Evolutionary conservation across 352 stramenopile genomes (phyloP).

Genomic region (Phytopythium aichiense): DNA sequence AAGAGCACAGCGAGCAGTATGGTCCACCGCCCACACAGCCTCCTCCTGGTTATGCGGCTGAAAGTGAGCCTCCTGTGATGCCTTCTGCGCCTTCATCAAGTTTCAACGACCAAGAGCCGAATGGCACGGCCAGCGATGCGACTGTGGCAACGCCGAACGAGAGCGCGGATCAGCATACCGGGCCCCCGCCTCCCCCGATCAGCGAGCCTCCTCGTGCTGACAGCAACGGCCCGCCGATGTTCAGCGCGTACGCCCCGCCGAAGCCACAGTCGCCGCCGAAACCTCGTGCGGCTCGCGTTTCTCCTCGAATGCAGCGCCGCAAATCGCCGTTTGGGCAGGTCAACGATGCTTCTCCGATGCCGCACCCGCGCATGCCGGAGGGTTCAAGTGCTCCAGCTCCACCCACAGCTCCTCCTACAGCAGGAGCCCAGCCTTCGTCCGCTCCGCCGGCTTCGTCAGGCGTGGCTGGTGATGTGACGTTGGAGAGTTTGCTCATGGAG

Average conservation of each 20-base stretch:
- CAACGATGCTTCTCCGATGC: constrained; percentile 5
- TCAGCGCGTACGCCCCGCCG: constrained; percentile 2
- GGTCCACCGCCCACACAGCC: background rate
- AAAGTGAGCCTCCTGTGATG: background rate
- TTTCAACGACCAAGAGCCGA: background rate
- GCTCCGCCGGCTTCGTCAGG: background rate
- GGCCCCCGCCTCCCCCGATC: background rate
- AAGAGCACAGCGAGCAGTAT: background rate
- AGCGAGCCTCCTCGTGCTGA: background rate
- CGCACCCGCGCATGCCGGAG: constrained; percentile 5
- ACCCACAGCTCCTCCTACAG: background rate
- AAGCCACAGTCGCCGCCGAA: background rate
- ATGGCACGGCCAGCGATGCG: background rate
- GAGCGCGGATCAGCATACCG: background rate
- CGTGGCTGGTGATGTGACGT: constrained; percentile 20
- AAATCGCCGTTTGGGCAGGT: background rate
- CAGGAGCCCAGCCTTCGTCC: background rate
- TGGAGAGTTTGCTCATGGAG: constrained; percentile 54
- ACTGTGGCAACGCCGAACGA: background rate
- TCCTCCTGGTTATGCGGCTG: background rate
- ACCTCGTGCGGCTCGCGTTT: background rate
- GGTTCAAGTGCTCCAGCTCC: background rate
- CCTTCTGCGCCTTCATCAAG: background rate
- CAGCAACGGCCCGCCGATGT: constrained; percentile 2
- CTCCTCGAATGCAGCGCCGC: constrained; percentile 3